Conservation (phyloP, 495 filamentous ascomycete species). For the Aspergillus cavernicola region DNA sequence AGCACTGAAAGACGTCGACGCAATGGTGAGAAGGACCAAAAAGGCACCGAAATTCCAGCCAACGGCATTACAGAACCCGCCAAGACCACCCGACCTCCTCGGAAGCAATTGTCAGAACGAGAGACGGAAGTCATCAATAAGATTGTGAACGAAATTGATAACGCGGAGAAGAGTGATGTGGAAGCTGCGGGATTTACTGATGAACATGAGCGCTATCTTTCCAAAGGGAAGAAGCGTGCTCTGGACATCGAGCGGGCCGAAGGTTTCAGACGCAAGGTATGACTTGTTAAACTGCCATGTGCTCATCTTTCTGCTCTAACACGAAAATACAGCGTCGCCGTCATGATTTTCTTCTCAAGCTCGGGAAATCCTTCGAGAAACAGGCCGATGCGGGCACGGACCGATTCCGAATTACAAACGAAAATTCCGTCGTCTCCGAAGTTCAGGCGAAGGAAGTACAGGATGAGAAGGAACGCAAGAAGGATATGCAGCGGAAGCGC, state of each 20-base stretch:
- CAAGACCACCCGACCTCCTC: constrained; percentile 30
- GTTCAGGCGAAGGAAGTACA: constrained; percentile 86
- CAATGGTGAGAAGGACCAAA: constrained; percentile 42
- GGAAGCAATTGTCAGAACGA: constrained; percentile 54
- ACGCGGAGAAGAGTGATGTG: constrained; percentile 60
- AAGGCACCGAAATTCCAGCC: constrained; percentile 39
- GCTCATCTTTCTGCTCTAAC: constrained; percentile 11
- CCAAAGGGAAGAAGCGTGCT: constrained; percentile 57
- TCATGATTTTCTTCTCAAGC: constrained; percentile 42
- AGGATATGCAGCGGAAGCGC: constrained; percentile 97
- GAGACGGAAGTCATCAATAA: constrained; percentile 66
- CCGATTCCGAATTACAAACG: constrained; percentile 52
- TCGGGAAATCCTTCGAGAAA: constrained; percentile 50
- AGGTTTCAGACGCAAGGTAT: constrained; percentile 53
- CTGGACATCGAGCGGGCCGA: constrained; percentile 57
- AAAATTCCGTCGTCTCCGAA: constrained; percentile 70
- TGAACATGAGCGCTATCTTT: constrained; percentile 51
- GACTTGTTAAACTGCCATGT: constrained; percentile 17
- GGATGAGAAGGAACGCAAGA: constrained; percentile 98
- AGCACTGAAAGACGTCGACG: constrained; percentile 27
- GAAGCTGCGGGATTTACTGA: constrained; percentile 61
- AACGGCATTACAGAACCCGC: constrained; percentile 29
- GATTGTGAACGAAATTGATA: constrained; percentile 63
- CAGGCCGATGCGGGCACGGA: constrained; percentile 52
- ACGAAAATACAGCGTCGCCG: constrained; percentile 50